A percentile compares a stretch with the other conserved stretches of the same genome.
Evolutionary conservation across 1,139 yeast genomes (phyloP).

Genomic region (Pichia sp.): DNA sequence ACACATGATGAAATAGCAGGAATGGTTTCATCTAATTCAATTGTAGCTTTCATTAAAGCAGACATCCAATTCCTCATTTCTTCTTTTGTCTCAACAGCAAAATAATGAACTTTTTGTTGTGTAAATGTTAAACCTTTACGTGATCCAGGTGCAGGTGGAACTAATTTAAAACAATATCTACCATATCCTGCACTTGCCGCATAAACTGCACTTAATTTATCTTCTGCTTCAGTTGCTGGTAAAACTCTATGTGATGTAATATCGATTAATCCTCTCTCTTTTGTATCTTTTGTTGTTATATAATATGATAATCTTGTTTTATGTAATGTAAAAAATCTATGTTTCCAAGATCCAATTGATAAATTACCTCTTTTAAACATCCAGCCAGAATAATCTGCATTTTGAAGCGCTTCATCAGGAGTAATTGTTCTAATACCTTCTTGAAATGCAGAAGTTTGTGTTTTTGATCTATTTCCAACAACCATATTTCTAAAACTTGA

Average conservation of each 20-base stretch:
- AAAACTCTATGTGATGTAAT: conserved; percentile 91
- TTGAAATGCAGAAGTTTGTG: conserved; percentile 79
- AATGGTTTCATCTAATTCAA: conserved; percentile 87
- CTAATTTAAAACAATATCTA: conserved; percentile 80
- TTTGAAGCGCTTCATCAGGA: conserved; percentile 71
- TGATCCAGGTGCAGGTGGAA: conserved; percentile 98
- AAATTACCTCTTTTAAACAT: conserved; percentile 88
- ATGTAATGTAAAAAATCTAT: conserved; percentile 81
- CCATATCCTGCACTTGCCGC: conserved; percentile 95
- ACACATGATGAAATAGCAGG: conserved; percentile 94
- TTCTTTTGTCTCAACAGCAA: conserved; percentile 86
- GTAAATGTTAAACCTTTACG: conserved; percentile 93
- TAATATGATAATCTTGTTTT: conserved; percentile 92
- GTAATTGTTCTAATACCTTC: conserved; percentile 80
- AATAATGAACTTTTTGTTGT: conserved; percentile 91
- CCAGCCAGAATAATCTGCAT: conserved; percentile 86
- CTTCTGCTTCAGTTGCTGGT: conserved; percentile 60
- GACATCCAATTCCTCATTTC: conserved; percentile 96
- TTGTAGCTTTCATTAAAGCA: conserved; percentile 91
- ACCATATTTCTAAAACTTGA: conserved; percentile 18
- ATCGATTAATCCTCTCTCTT: conserved; percentile 90
- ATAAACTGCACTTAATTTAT: conserved; percentile 76
- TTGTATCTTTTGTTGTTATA: conserved; percentile 67
- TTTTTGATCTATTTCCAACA: conserved; percentile 32
- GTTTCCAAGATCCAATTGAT: conserved; percentile 86